Evolutionary conservation across 139 green algal species (phyloP), one percentile per base, ranked within the genome.

Genomic region (Edaphochlamys debaryana): DNA sequence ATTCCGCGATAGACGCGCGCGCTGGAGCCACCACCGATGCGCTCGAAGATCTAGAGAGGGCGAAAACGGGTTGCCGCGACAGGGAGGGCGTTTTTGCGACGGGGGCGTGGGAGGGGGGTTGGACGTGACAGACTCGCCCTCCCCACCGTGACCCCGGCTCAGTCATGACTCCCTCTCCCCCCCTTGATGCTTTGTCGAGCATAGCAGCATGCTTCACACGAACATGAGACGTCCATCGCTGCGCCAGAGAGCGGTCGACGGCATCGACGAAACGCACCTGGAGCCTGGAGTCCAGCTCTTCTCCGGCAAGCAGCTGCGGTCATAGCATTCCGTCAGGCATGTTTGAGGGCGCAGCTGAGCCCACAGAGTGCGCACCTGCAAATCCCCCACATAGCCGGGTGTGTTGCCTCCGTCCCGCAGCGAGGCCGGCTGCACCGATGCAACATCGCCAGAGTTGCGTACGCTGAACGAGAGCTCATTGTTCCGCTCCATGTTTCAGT

Each of bases 41-140:
- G 77, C 45, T 83, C 77, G 30, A 67, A 45, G 9, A 83, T 54
- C 63, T 83, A n/a, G n/a, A n/a, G n/a, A n/a, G n/a, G n/a, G n/a
- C n/a, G n/a, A n/a, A n/a, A n/a, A n/a, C n/a, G 38, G 4, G 52
- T 27, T 4, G 52, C 52, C 15, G 52, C 52, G 20, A 20, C 15
- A 48, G 36, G 64, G 36, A 6, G 7, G 19, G 29, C 66, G 67
- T 73, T 52, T 71, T 15, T 50, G 36, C 23, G 38, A 37, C 3
- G 38, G 38, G 38, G 17, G 20, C 52, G 4, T 29, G 52, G 15
- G 25, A 4, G 13, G 15, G 52, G 13, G 4, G 17, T 15, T 62
- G 52, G 52, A 30, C 17, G 52, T 62, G 52, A 29, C 4, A 25
- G 48, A 15, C 11, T 15, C 11, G 48, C 48, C 11, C 48, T 15